phyloP scores from a whole-genome alignment of 2,329 filamentous ascomycete genomes.

The Simplicillium sp. region DNA sequence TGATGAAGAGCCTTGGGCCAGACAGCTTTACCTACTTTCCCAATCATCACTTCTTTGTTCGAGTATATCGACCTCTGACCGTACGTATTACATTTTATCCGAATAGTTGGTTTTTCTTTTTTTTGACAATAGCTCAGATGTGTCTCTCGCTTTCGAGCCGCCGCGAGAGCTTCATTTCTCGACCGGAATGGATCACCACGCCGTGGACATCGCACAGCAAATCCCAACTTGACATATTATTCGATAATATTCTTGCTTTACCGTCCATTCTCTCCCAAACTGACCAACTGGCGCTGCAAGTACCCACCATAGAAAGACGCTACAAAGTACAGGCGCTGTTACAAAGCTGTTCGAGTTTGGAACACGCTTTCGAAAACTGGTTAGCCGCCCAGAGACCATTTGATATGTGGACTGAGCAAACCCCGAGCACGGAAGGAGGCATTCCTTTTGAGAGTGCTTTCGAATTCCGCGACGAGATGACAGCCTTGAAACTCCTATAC shows the following conservation, averaged over 20 bases:
- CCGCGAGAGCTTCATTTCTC: conserved; percentile 39
- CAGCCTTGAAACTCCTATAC: conserved; percentile 38
- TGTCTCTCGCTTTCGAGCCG: conserved; percentile 38
- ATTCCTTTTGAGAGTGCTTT: conserved; percentile 36
- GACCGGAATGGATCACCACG: conserved; percentile 38
- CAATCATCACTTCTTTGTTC: conserved; percentile 47
- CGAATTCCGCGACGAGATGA: conserved; percentile 32
- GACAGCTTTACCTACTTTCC: conserved; percentile 39
- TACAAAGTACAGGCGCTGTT: conserved; percentile 38
- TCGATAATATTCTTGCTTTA: conserved; percentile 39
- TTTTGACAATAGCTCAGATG: conserved; percentile 21
- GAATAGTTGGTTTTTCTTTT: too few relatives aligned
- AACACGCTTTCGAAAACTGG: conserved; percentile 40
- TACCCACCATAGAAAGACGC: conserved; percentile 30
- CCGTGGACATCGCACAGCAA: conserved; percentile 45
- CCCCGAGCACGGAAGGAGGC: conserved; percentile 16
- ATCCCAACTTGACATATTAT: conserved; percentile 37
- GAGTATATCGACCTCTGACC: conserved; percentile 42
- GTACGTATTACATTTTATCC: conserved; percentile 25
- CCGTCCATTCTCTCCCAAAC: conserved; percentile 35
- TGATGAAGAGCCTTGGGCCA: conserved; percentile 33
- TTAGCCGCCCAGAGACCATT: conserved; percentile 18
- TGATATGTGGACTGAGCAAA: conserved; percentile 24
- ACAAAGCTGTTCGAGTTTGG: conserved; percentile 34
- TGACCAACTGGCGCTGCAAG: conserved; percentile 29